A percentile compares a stretch with the other conserved stretches of the same genome.
Conservation (phyloP, 495 filamentous ascomycete genomes). For the Amniculicola lignicola region DNA sequence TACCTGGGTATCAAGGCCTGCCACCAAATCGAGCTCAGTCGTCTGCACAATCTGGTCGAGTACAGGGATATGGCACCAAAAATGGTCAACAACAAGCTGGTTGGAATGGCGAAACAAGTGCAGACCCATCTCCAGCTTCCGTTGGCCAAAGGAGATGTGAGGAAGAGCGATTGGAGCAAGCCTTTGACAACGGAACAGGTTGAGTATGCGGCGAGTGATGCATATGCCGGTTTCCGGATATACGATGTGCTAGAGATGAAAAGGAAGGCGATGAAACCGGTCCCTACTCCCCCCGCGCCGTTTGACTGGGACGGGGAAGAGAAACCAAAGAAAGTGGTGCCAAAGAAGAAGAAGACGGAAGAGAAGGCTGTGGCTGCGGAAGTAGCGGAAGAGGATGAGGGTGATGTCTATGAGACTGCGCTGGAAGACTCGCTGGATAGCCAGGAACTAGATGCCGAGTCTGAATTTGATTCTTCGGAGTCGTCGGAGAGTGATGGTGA, state of each 20-base stretch:
- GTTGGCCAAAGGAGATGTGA: slow-evolving; percentile 39
- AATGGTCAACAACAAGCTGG: slow-evolving; percentile 32
- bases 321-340: neutral
- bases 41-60: slow-evolving; percentile 42
- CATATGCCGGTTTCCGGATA: slow-evolving; percentile 41
- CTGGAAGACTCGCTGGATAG: slow-evolving; percentile 17
- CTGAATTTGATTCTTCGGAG: slow-evolving; percentile 6
- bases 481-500: neutral
- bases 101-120: slow-evolving; percentile 36
- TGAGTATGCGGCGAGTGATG: slow-evolving; percentile 41
- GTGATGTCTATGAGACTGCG: slow-evolving; percentile 27
- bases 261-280: slow-evolving; percentile 37
- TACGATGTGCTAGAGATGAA: slow-evolving; percentile 41
- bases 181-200: slow-evolving; percentile 34
- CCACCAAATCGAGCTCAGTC: slow-evolving; percentile 41
- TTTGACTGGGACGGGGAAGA: slow-evolving; percentile 13
- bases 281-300: slow-evolving; percentile 32
- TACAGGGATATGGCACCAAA: slow-evolving; percentile 14
- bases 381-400: slow-evolving; percentile 29
- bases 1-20: slow-evolving; percentile 33
- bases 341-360: slow-evolving; percentile 1
- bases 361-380: neutral
- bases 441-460: slow-evolving; percentile 10
- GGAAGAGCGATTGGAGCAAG: slow-evolving; percentile 40
- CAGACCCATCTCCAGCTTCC: slow-evolving; percentile 39